Evolutionary conservation across 371 early-diverging fungal species (phyloP).

Genomic region (Mortierella sp.): DNA sequence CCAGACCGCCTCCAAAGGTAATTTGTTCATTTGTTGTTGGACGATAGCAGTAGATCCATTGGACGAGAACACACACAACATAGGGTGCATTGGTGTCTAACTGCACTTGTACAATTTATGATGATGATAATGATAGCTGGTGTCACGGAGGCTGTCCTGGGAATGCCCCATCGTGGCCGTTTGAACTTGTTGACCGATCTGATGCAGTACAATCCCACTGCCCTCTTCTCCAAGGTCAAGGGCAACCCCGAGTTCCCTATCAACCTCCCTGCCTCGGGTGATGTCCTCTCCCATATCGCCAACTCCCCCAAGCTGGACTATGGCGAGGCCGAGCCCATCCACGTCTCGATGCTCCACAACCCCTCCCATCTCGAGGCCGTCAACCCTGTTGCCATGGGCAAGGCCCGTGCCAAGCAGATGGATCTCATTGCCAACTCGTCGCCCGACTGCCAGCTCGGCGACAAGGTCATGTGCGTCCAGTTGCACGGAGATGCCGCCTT

Average conservation of each 20-base stretch:
- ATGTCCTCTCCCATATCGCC: slow-evolving; percentile 91
- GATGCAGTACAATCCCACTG: slow-evolving; percentile 81
- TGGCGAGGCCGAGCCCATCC: slow-evolving; percentile 67
- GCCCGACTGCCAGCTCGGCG: slow-evolving; percentile 86
- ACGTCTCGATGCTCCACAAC: slow-evolving; percentile 91
- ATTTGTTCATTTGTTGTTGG: not conserved
- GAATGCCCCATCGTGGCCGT: slow-evolving; percentile 98
- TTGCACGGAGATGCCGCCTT: slow-evolving; percentile 97
- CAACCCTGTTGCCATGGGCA: slow-evolving; percentile 96
- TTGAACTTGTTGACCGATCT: slow-evolving; percentile 92
- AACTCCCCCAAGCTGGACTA: slow-evolving; percentile 83
- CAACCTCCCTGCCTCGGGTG: slow-evolving; percentile 84
- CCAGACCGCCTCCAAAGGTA: slow-evolving; percentile 69
- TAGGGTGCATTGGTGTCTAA: no score
- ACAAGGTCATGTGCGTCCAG: slow-evolving; percentile 91
- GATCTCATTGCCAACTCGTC: slow-evolving; percentile 74
- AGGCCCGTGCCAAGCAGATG: slow-evolving; percentile 94
- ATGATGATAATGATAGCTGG: no score
- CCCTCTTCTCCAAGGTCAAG: slow-evolving; percentile 92
- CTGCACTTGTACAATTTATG: no score
- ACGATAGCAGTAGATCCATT: not conserved
- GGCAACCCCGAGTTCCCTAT: slow-evolving; percentile 91
- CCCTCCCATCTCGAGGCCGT: slow-evolving; percentile 97
- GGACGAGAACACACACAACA: no score
- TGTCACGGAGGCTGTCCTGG: slow-evolving; percentile 83